phyloP scores from a whole-genome alignment of 768 basidiomycete genomes.

The Agaricus blazei region DNA sequence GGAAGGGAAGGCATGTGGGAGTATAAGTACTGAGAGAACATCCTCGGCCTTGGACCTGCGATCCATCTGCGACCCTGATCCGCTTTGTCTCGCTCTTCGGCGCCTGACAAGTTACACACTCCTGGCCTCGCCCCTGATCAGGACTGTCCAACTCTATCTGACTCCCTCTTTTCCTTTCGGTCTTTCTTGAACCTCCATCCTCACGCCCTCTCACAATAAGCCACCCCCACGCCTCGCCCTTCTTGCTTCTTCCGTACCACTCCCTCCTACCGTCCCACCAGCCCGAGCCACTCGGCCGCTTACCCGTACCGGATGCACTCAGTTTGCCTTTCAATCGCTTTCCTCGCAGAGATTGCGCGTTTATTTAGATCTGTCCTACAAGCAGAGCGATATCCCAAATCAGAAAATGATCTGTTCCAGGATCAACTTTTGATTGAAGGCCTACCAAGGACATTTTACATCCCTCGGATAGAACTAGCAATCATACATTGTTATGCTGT shows the following conservation, averaged over 20 bases:
- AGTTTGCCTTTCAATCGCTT: not conserved
- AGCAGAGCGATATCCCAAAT: not conserved
- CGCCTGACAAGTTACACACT: conserved; percentile 7
- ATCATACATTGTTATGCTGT: not conserved
- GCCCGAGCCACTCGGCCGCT: conserved; percentile 4
- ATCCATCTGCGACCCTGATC: not conserved
- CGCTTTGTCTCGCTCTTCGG: not conserved
- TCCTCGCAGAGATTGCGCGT: not conserved
- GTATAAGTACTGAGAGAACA: conserved; percentile 2
- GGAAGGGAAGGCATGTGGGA: conserved; percentile 14
- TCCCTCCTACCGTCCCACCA: not conserved
- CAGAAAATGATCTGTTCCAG: not conserved
- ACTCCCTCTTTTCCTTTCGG: not conserved
- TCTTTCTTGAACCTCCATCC: not conserved
- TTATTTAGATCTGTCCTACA: not conserved
- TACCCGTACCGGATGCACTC: conserved; percentile 8
- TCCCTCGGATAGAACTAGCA: too few relatives aligned
- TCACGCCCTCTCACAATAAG: not conserved
- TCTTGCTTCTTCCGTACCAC: not conserved
- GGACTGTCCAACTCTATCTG: not conserved
- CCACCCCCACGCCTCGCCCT: not conserved
- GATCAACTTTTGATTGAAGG: not conserved
- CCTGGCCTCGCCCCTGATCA: not conserved
- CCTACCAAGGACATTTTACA: too few relatives aligned
- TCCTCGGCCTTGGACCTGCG: conserved; percentile 5